Base-by-base conservation (phyloP, 2,329 filamentous ascomycete species). In the Epichloe uncinata region DNA sequence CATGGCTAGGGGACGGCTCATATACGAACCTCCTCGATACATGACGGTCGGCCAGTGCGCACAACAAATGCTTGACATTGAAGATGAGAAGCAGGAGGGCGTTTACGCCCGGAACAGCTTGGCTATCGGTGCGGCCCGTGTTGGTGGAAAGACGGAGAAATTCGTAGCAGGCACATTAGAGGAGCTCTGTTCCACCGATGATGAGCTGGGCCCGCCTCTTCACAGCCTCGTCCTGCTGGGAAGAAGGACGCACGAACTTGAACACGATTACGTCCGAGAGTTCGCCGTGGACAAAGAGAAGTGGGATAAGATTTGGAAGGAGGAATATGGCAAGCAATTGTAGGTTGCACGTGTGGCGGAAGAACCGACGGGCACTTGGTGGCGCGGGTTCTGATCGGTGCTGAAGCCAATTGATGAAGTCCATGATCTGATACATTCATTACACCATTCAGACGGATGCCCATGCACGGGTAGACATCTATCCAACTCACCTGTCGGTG, bases 211-310 rank as follows among this genome's bases (percentile, higher is more conserved):
- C 0, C 75, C 76, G 36, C 93, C 93, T 15, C 69, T 97, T 58
- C 93, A 98, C 68, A 95, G 90, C 66, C 65, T 98, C 60, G 88
- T 97, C 16, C 68, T 98, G 50, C 72, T 97, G 33, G 93, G 93
- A 2, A 77, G 78, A 59, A 82, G 85, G 62, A 87, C 88, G 47
- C 93, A 98, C 65, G 91, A 97, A 66, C 70, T 98, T 53, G 93
- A 98, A 69, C 83, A 82, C 61, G 89, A 96, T 54, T 96, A 83
- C 66, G 82, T 95, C 48, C 75, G 85, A 51, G 84, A 87, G 50
- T 97, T 90, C 69, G 90, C 91, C 0, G 72, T 96, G 37, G 79
- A 96, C 60, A 82, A 80, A 69, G 80, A 82, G 49, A 79, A 74
- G 7, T 97, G 94, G 72, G 82, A 89, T 63, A 70, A 65, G 50